Evolutionary conservation across 2,329 filamentous ascomycete genomes (phyloP).

Genomic region (Aspergillus amoenus): DNA sequence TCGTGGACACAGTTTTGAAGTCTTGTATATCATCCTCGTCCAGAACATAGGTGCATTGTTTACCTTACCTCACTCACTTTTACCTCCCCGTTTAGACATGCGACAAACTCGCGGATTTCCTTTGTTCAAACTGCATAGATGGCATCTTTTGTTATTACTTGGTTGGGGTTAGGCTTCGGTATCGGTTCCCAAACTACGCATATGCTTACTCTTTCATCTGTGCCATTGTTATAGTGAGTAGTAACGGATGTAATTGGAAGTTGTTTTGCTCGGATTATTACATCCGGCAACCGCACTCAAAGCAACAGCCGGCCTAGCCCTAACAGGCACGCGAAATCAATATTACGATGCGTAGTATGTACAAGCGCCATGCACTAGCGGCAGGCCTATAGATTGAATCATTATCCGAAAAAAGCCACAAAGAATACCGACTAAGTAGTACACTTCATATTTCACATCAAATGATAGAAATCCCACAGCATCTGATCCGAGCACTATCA

Average conservation of each 20-base stretch:
- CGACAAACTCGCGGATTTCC: constrained; percentile 5
- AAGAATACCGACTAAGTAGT: neutral
- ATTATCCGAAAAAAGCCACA: neutral
- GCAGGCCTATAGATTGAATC: neutral
- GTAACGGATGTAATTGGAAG: neutral
- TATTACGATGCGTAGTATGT: neutral
- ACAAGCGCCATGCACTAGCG: neutral
- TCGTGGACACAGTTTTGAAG: neutral
- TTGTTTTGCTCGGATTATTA: neutral
- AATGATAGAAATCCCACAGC: constrained; percentile 49
- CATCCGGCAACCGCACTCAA: neutral
- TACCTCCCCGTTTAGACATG: neutral
- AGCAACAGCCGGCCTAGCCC: neutral
- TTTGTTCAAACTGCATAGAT: constrained; percentile 8
- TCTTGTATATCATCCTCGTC: constrained; percentile 1
- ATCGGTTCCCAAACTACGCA: neutral
- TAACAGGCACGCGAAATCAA: neutral
- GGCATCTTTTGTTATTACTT: neutral
- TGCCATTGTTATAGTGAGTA: neutral
- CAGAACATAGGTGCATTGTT: constrained; percentile 1
- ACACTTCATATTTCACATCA: constrained; percentile 17
- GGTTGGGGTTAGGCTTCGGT: neutral
- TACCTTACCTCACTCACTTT: neutral
- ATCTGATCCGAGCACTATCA: constrained; percentile 45
- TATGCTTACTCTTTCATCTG: neutral